phyloP scores from a whole-genome alignment of 1,139 yeast genomes.

The Yamadazyma siamensis region DNA sequence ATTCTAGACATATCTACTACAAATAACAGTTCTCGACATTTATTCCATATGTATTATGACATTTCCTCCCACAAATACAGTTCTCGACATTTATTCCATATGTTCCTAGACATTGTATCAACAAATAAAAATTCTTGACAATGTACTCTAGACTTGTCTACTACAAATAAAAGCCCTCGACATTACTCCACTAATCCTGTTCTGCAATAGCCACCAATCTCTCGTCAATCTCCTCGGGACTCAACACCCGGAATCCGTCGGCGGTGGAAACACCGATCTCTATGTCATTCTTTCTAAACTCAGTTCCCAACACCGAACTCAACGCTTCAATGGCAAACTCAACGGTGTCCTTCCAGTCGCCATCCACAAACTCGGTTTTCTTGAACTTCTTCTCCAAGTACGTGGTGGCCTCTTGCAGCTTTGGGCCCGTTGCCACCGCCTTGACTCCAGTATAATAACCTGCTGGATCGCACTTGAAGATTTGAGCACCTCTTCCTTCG shows the following conservation, averaged over 20 bases:
- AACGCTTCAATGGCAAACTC: conserved; percentile 86
- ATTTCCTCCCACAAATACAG: too few species aligned
- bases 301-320: conserved; percentile 85
- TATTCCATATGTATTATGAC: too few species aligned
- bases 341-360: conserved; percentile 85
- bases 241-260: conserved; percentile 66
- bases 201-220: conserved; percentile 92
- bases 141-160: too few species aligned
- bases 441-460: conserved; percentile 90
- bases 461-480: conserved; percentile 95
- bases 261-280: conserved; percentile 87
- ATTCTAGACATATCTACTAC: too few species aligned
- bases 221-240: conserved; percentile 89
- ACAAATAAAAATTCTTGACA: too few species aligned
- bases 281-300: conserved; percentile 87
- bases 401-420: conserved; percentile 93
- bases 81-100: too few species aligned
- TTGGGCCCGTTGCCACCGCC: conserved; percentile 95
- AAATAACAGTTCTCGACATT: too few species aligned
- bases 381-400: conserved; percentile 89
- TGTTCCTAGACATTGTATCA: too few species aligned
- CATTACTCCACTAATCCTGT: conserved; percentile 82
- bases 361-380: conserved; percentile 67
- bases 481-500: conserved; percentile 85
- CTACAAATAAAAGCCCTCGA: too few species aligned